Evolutionary conservation across 2,329 filamentous ascomycete genomes (phyloP).

Genomic region (Zasmidium cellare): DNA sequence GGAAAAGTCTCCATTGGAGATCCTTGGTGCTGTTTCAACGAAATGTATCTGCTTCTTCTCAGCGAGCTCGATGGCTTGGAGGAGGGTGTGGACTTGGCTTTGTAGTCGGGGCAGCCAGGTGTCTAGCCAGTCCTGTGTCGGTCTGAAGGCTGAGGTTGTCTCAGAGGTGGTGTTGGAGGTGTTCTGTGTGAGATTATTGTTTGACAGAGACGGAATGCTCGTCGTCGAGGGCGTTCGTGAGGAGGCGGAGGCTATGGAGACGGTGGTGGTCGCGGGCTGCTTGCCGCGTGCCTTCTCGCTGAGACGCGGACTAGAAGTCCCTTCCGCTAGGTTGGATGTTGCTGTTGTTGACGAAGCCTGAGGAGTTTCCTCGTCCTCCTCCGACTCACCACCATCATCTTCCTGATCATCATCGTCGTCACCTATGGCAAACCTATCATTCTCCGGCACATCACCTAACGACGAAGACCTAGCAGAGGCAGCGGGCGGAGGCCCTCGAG

Average conservation of each 20-base stretch:
- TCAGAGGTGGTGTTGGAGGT: conserved; percentile 1
- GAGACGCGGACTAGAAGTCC: conserved; percentile 57
- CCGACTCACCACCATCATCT: conserved; percentile 42
- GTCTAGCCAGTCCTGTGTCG: conserved; percentile 82
- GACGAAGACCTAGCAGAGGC: conserved; percentile 56
- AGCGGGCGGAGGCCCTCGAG: conserved; percentile 56
- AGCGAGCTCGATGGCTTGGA: conserved; percentile 17
- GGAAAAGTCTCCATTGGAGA: conserved; percentile 12
- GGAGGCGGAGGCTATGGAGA: conserved; percentile 48
- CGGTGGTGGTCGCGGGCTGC: conserved; percentile 75
- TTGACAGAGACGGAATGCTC: conserved; percentile 67
- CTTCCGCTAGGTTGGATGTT: conserved; percentile 73
- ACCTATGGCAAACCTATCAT: conserved; percentile 87
- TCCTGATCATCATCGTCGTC: conserved; percentile 75
- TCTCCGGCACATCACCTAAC: conserved; percentile 70
- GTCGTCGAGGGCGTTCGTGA: conserved; percentile 76
- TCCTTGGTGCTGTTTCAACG: conserved; percentile 5
- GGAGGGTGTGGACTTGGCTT: conserved; percentile 71
- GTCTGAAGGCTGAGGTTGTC: conserved; percentile 60
- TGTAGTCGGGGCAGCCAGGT: conserved; percentile 86
- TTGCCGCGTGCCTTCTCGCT: conserved; percentile 97
- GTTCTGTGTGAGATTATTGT: conserved; percentile 37
- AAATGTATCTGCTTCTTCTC: conserved; percentile 14
- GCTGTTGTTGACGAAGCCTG: conserved; percentile 39
- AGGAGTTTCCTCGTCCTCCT: conserved; percentile 41